phyloP scores from a whole-genome alignment of 768 basidiomycete genomes.

The Leucocoprinus leucothites region DNA sequence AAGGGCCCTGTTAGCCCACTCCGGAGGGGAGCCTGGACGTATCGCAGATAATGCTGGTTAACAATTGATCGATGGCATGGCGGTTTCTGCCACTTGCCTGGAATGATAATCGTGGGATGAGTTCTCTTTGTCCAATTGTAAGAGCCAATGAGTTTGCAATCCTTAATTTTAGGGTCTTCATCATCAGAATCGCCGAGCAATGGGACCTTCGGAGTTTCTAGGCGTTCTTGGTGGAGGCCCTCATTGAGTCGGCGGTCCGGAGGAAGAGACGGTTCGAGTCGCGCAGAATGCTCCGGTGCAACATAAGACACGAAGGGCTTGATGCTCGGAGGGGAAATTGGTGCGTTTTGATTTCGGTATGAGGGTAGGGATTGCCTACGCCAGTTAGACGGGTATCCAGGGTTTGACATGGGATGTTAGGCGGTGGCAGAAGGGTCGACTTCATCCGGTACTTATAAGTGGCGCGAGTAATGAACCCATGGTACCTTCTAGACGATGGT shows the following conservation, averaged over 20 bases:
- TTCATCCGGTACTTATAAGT: slow-evolving; percentile 1
- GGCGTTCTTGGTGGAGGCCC: slow-evolving; percentile 25
- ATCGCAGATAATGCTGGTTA: not conserved
- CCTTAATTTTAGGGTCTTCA: slow-evolving; percentile 34
- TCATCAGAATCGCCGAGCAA: slow-evolving; percentile 15
- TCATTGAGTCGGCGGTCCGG: slow-evolving; percentile 34
- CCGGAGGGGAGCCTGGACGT: slow-evolving; percentile 51
- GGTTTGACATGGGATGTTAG: not conserved
- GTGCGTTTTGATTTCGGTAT: not conserved
- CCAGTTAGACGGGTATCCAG: slow-evolving; percentile 1
- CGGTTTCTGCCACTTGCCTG: slow-evolving; percentile 26
- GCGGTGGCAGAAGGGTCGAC: not conserved
- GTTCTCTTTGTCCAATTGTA: slow-evolving; percentile 51
- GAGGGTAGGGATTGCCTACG: slow-evolving; percentile 7
- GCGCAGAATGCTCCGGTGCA: not conserved
- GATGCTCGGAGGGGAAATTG: slow-evolving; percentile 8
- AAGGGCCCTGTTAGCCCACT: slow-evolving; percentile 46
- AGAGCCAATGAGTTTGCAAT: slow-evolving; percentile 41
- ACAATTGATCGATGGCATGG: not conserved
- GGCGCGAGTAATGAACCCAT: not conserved
- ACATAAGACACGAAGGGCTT: slow-evolving; percentile 8
- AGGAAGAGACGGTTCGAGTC: slow-evolving; percentile 18
- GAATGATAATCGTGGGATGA: slow-evolving; percentile 51
- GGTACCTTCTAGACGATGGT: slow-evolving; percentile 3
- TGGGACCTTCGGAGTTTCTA: slow-evolving; percentile 26